Percentiles rank a stretch among this genome's conserved stretches.
phyloP scores from a whole-genome alignment of 164 flowering plant species.

The Taxillus chinensis region DNA sequence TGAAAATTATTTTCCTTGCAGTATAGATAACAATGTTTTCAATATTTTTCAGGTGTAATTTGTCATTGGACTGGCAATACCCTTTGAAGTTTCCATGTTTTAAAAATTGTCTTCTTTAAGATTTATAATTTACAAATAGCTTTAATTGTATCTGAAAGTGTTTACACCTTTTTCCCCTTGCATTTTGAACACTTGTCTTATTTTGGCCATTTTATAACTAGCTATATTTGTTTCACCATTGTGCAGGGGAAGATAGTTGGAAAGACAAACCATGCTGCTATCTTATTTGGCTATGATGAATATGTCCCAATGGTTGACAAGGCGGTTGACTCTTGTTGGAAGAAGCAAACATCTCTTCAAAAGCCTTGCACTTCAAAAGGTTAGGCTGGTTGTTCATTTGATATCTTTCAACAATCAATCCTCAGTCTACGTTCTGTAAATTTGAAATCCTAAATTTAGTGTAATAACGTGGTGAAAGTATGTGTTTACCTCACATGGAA shows the following conservation, averaged over 20 bases:
- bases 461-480: too few relatives aligned
- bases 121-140: neutral
- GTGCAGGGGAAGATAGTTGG: constrained; percentile 17
- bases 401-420: neutral
- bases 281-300: constrained; percentile 20
- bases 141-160: neutral
- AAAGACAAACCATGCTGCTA: constrained; percentile 8
- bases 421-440: too few relatives aligned
- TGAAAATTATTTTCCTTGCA: too few relatives aligned
- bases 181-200: too few relatives aligned
- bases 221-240: neutral
- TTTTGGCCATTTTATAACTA: too few relatives aligned
- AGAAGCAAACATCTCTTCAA: constrained; percentile 5
- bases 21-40: too few relatives aligned
- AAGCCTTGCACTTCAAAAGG: constrained; percentile 13
- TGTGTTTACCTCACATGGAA: too few relatives aligned
- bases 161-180: neutral
- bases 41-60: too few relatives aligned
- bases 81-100: neutral
- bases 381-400: constrained; percentile 3
- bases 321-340: constrained; percentile 24
- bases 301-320: constrained; percentile 31
- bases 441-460: too few relatives aligned
- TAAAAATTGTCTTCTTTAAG: neutral
- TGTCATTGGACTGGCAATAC: too few relatives aligned